Evolutionary conservation across 768 basidiomycete species (phyloP).

Genomic region (Naganishia randhawae): DNA sequence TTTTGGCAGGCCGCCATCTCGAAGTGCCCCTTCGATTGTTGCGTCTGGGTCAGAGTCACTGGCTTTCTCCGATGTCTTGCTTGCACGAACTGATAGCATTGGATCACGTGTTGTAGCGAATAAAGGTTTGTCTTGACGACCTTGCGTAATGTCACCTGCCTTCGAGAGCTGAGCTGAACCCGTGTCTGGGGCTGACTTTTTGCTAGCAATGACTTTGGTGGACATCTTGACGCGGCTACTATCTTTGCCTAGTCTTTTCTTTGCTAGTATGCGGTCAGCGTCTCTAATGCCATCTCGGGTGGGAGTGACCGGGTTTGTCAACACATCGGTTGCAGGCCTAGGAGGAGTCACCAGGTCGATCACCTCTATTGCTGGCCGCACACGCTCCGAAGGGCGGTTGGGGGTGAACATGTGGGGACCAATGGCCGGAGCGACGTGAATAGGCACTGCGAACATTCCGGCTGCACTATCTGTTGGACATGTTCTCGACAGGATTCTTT

Average conservation of each 20-base stretch:
- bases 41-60: background rate
- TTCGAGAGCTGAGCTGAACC: background rate
- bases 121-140: background rate
- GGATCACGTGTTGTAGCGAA: background rate
- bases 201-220: background rate
- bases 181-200: background rate
- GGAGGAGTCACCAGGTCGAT: constrained; percentile 15
- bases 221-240: constrained; percentile 16
- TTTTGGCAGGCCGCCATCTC: background rate
- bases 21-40: background rate
- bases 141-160: background rate
- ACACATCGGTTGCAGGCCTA: background rate
- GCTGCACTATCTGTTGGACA: background rate
- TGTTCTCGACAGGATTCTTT: constrained; percentile 8
- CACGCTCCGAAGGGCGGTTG: background rate
- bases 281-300: background rate
- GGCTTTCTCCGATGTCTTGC: background rate
- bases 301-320: background rate
- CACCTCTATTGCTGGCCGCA: background rate
- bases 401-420: background rate
- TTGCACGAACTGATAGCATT: background rate
- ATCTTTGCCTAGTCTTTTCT: constrained; percentile 1
- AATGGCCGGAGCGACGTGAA: background rate
- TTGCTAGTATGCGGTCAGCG: background rate
- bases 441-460: background rate